A percentile compares a stretch with the other conserved stretches of the same genome.
These are phyloP conservation scores for Zygosaccharomyces bailii DNA, from an alignment of 805 yeast species.

Conservation along the genomic window DNA sequence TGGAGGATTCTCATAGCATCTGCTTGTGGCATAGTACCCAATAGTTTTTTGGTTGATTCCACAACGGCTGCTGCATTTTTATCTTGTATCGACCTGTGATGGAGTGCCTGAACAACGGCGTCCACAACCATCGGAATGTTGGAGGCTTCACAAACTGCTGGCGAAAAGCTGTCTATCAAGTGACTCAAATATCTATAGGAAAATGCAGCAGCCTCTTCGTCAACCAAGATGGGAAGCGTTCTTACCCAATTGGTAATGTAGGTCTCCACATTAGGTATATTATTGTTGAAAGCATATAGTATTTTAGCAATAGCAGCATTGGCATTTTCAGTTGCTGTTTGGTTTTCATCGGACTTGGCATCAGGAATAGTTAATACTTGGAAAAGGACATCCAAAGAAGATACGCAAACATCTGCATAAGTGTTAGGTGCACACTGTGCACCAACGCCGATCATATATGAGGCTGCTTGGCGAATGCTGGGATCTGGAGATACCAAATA, in stretches of 20 bases:
- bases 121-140: conserved; percentile 63
- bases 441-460: conserved; percentile 78
- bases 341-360: conserved; percentile 78
- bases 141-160: conserved; percentile 44
- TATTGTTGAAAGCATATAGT: conserved; percentile 57
- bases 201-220: conserved; percentile 84
- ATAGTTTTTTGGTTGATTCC: conserved; percentile 56
- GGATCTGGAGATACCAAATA: conserved; percentile 64
- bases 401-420: conserved; percentile 60
- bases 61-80: conserved; percentile 66
- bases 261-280: conserved; percentile 58
- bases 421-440: conserved; percentile 73
- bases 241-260: conserved; percentile 74
- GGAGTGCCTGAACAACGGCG: conserved; percentile 67
- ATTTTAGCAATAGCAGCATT: conserved; percentile 81
- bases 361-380: conserved; percentile 73
- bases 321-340: conserved; percentile 84
- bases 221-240: conserved; percentile 76
- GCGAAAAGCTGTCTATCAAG: conserved; percentile 64
- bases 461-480: conserved; percentile 80
- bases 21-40: conserved; percentile 62
- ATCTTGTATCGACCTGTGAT: conserved; percentile 64
- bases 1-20: conserved; percentile 64
- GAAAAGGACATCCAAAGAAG: conserved; percentile 71
- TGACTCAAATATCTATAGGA: conserved; percentile 73